These are phyloP conservation scores for Tuber indicum DNA, from an alignment of 495 filamentous ascomycete species.

Conservation along the genomic window DNA sequence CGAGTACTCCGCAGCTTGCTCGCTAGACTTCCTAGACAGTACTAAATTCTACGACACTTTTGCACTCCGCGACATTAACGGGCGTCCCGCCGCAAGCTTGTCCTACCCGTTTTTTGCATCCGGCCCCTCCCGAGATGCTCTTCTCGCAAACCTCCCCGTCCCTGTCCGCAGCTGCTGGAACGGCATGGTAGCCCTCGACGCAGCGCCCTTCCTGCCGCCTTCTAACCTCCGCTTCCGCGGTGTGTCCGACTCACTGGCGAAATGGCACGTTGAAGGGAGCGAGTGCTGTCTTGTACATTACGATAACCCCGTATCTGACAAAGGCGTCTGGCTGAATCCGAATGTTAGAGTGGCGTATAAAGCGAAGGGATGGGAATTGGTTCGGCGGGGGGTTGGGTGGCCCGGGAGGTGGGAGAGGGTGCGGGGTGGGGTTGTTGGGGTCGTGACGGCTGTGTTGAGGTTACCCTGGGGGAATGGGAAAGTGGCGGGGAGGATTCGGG, in stretches of 20 bases:
- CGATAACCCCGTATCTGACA: conserved; percentile 55
- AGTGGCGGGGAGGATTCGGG: conserved; percentile 32
- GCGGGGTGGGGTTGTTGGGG: conserved; percentile 35
- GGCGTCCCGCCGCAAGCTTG: conserved; percentile 55
- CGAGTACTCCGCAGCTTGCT: conserved; percentile 72
- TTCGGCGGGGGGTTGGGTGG: conserved; percentile 43
- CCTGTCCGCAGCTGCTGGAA: conserved; percentile 80
- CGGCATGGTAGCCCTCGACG: conserved; percentile 60
- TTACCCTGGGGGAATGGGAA: conserved; percentile 44
- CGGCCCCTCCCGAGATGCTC: conserved; percentile 52
- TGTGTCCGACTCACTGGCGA: conserved; percentile 61
- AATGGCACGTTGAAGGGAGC: conserved; percentile 63
- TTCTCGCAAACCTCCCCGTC: conserved; percentile 53
- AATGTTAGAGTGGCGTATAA: conserved; percentile 69
- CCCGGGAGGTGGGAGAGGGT: conserved; percentile 44
- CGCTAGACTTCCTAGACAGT: conserved; percentile 65
- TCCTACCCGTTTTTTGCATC: conserved; percentile 76
- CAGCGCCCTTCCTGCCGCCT: conserved; percentile 53
- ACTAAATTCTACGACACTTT: conserved; percentile 77
- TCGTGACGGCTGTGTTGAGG: conserved; percentile 1
- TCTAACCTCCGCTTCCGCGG: conserved; percentile 60
- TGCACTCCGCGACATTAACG: conserved; percentile 65
- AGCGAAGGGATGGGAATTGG: conserved; percentile 51
- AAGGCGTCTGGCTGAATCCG: conserved; percentile 72
- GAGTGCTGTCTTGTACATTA: conserved; percentile 81